Percentiles rank a stretch among this genome's conserved stretches.
These are phyloP conservation scores for Cupressus sempervirens DNA, from an alignment of 75 land plant species.

Conservation along the genomic window DNA sequence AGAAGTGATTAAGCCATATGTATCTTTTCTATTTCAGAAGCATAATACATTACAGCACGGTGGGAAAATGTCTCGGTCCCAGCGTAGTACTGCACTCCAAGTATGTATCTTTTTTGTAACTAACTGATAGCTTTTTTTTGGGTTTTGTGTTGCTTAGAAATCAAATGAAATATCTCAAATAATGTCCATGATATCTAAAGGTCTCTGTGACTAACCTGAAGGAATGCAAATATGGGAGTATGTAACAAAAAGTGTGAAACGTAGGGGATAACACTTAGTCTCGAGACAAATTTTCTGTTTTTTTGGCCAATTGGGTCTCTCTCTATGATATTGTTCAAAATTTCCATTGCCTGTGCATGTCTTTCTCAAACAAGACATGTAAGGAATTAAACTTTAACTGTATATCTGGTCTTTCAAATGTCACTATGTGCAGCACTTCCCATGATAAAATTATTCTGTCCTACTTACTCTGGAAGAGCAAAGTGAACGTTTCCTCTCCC, in stretches of 20 bases:
- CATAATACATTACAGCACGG: constrained; percentile 91
- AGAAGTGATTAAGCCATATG: neutral
- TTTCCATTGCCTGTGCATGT: too few species aligned
- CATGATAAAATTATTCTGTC: too few species aligned
- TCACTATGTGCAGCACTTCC: too few species aligned
- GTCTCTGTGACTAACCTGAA: neutral
- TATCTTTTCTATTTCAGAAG: constrained; percentile 36
- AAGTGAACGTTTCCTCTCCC: too few species aligned
- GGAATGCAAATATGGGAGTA: neutral
- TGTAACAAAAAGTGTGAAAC: neutral
- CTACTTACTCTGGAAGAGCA: too few species aligned
- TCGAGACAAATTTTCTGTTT: neutral
- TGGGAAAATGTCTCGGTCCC: constrained; percentile 84
- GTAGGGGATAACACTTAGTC: neutral
- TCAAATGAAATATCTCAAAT: too few species aligned
- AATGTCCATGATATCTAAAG: neutral
- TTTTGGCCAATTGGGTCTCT: neutral
- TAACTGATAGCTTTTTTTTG: neutral
- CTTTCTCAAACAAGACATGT: too few species aligned
- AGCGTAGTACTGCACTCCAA: constrained; percentile 87
- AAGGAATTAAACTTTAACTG: too few species aligned
- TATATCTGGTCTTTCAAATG: too few species aligned
- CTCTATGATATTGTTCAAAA: too few species aligned
- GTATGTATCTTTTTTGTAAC: constrained; percentile 17
- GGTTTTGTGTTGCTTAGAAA: neutral